Evolutionary conservation across 208 protist species (phyloP).

Genomic region (Trypanosoma brucei): DNA sequence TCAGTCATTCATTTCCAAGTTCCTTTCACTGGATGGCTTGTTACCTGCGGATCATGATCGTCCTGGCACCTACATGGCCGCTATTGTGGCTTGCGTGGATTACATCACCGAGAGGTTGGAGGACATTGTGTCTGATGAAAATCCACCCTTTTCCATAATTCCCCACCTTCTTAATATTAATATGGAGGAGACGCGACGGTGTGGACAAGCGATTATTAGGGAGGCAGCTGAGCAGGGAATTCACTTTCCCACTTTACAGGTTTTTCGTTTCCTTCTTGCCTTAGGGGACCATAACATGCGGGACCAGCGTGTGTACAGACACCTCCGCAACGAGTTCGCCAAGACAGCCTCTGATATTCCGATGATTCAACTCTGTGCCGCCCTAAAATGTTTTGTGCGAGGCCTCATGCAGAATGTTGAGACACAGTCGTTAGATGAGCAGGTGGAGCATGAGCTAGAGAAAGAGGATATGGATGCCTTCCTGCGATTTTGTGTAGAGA

Average conservation of each 20-base stretch:
- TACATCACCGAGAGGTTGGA: slow-evolving; percentile 29
- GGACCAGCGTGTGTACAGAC: slow-evolving; percentile 38
- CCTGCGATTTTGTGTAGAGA: slow-evolving; percentile 51
- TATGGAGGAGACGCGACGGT: slow-evolving; percentile 27
- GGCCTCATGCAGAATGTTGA: slow-evolving; percentile 21
- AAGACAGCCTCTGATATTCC: slow-evolving; percentile 71
- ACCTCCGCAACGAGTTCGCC: slow-evolving; percentile 65
- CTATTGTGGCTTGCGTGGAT: slow-evolving; percentile 20
- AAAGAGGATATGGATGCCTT: slow-evolving; percentile 35
- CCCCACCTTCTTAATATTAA: slow-evolving; percentile 35
- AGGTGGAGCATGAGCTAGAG: slow-evolving; percentile 24
- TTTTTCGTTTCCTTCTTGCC: slow-evolving; percentile 69
- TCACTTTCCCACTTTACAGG: slow-evolving; percentile 57
- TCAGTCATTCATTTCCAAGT: slow-evolving; percentile 29
- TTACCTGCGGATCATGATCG: slow-evolving; percentile 15
- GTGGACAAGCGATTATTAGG: slow-evolving; percentile 44
- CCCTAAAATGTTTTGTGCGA: slow-evolving; percentile 56
- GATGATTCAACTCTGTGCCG: slow-evolving; percentile 69
- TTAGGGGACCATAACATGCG: slow-evolving; percentile 50
- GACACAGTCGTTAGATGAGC: slow-evolving; percentile 16
- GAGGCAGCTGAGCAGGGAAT: slow-evolving; percentile 55
- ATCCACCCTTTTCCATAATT: slow-evolving; percentile 43
- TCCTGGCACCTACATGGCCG: slow-evolving; percentile 12
- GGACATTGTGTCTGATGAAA: slow-evolving; percentile 34
- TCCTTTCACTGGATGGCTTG: slow-evolving; percentile 24